Evolutionary conservation across 2,329 filamentous ascomycete species (phyloP), one percentile per base, ranked within the genome.

Genomic region (Fusarium hostae): DNA sequence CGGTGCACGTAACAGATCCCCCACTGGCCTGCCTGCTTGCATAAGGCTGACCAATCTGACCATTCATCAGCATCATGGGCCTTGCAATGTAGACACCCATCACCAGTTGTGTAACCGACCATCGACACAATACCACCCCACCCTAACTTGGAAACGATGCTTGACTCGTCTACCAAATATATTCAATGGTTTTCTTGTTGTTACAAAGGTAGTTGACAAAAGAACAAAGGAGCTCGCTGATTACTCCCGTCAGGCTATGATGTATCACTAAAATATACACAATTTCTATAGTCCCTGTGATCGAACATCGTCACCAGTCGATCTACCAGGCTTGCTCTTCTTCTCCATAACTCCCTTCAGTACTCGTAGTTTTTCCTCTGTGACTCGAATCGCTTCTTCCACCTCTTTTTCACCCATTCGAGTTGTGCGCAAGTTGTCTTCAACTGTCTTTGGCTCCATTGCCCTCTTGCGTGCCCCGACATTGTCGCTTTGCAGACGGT

Each of bases 341-440:
- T 86, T 89, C 78, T 86, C 87, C 69, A 88, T 87, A 34, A 94
- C 92, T 44, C 88, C 87, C 81, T 95, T 95, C 69, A 99, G 82
- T 44, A 92, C 88, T 60, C 88, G 87, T 35, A 99, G 83, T 77
- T 93, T 92, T 83, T 97, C 92, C 79, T 98, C 94, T 5, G 95
- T 98, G 34, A 97, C 89, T 59, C 88, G 85, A 66, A 98, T 95
- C 24, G 94, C 93, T 83, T 97, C 89, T 70, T 90, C 88, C 65
- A 97, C 87, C 78, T 96, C 91, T 37, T 89, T 85, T 74, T 93
- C 89, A 50, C 90, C 89, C 88, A 95, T 92, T 51, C 84, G 84
- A 72, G 88, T 86, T 63, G 88, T 84, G 13, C 84, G 82, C 51
- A 90, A 70, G 77, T 86, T 89, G 62, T 91, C 89, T 75, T 91